Base-by-base conservation (phyloP, 306 rosid genomes). In the Arachis hypogaea region DNA sequence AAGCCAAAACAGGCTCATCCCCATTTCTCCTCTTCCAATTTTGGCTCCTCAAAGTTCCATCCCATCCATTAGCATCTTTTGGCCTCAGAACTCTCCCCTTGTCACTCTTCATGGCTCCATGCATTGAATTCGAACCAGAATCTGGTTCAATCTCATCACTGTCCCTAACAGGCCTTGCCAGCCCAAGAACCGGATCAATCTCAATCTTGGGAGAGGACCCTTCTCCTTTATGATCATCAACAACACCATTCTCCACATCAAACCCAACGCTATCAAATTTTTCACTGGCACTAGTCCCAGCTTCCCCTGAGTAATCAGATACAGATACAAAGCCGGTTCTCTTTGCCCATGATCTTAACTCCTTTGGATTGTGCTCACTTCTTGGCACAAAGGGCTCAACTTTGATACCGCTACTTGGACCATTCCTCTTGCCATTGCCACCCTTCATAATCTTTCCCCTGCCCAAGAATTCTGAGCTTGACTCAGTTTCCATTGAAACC, bases 261-360 rank as follows among this genome's bases (percentile, higher is more conserved):
- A 86, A 73, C 47, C 81, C 80, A 78, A 59, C 77, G 69, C 85
- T 80, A 14, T 81, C 91, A 28, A 72, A 81, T 75, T 68, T 88
- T 71, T 78, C 88, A 71, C 89, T 84, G 6, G 85, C 86, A 78
- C 85, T 84, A 36, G 85, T 76, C 51, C 77, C 84, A n/a, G 86
- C 82, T 76, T 87, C 96, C 36, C 84, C 87, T 1, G 98, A 93
- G 76, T 78, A 88, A 73, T 78, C 85, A 33, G 98, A 90, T 57
- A 93, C 96, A 86, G 98, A 90, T 57, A 93, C 96, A 86, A 83
- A 93, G 55, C 98, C 98, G 42, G 97, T 93, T 71, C 88, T 89
- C 82, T 83, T 93, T 2, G 98, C 98, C 98, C 97, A 93, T 6
- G 92, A 87, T 66, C 88, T 85, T 59, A 90, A 81, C 75, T 93